Evolutionary conservation across 371 early-diverging fungal genomes (phyloP), one percentile per base, ranked within the genome.

Genomic region (Massospora cicadina): DNA sequence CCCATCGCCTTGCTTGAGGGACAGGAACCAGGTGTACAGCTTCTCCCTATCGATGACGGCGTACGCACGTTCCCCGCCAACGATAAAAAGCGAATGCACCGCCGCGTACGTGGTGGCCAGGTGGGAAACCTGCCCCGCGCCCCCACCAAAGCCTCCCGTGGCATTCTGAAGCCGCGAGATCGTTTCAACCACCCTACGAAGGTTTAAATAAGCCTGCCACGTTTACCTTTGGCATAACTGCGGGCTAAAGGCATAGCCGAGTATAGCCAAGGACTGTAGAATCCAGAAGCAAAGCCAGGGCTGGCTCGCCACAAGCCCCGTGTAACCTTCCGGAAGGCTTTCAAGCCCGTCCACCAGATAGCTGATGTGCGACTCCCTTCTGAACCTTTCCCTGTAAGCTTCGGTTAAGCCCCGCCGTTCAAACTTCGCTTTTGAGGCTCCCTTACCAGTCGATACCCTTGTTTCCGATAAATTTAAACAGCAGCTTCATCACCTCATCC

Each of bases 281-380:
- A 87, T 84, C 96, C 96, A 97, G 70, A 88, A 94, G 1, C 81
- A 70, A 12, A 97, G 67, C 96, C 96, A 97, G 3, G 96, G 92
- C 68, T 84, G 85, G 68, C 85, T 83, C 1, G 98, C 88, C 71
- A 93, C 95, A 54, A 96, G 78, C 0, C 76, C 76, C 0, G 80
- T 76, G 72, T 62, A 62, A 31, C 21, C 13, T 62, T 17, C 13
- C 2, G 62, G 27, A 33, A 62, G 27, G 3, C 43, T 62, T 33
- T 31, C 43, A 12, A 62, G 43, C 17, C 53, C 31, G 10, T 29
- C 27, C 21, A 26, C 33, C 58, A 63, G 24, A 28, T 55, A 57
- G 3, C 30, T 55, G n/a, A 43, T 43, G 31, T 66, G 56, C 5
- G 26, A 2, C 13, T 33, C 24, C 23, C 32, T 30, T 25, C 23